Conservation (phyloP, 1,284 basidiomycete species). For the Sphaerobolus stellatus region DNA sequence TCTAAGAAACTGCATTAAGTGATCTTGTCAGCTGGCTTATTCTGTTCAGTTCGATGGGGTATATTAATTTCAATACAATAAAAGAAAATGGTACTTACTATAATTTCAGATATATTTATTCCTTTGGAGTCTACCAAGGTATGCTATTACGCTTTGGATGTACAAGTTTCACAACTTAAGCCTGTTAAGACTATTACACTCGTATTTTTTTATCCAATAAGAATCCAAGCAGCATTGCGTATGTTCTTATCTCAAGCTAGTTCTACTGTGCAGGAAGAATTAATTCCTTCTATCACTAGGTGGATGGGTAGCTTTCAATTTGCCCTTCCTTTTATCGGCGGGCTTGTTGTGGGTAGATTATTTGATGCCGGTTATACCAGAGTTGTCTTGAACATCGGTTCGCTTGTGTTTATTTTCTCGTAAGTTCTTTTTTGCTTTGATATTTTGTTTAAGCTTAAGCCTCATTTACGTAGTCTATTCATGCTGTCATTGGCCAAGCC, state of each 20-base stretch:
- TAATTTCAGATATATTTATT: neutral
- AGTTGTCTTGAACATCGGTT: neutral
- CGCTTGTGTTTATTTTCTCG: neutral
- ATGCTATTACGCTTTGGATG: neutral
- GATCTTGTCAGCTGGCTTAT: neutral
- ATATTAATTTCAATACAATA: neutral
- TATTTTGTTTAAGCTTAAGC: neutral
- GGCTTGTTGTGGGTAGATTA: neutral
- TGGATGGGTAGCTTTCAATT: constrained; percentile 1
- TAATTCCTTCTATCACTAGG: neutral
- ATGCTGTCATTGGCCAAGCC: constrained; percentile 3
- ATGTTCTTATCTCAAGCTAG: neutral
- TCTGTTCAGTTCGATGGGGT: neutral
- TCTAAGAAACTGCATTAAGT: too few relatives aligned
- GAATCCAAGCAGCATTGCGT: constrained; percentile 1
- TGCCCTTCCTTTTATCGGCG: neutral
- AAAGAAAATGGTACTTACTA: neutral
- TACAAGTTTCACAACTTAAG: neutral
- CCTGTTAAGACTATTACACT: neutral
- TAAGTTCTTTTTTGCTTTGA: neutral
- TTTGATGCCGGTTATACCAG: neutral
- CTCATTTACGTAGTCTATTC: neutral
- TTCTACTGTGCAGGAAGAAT: neutral
- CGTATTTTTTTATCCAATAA: neutral
- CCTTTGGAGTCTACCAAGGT: constrained; percentile 1